phyloP scores from a whole-genome alignment of 331 rosid genomes.

The Rhamnella rubrinervis region DNA sequence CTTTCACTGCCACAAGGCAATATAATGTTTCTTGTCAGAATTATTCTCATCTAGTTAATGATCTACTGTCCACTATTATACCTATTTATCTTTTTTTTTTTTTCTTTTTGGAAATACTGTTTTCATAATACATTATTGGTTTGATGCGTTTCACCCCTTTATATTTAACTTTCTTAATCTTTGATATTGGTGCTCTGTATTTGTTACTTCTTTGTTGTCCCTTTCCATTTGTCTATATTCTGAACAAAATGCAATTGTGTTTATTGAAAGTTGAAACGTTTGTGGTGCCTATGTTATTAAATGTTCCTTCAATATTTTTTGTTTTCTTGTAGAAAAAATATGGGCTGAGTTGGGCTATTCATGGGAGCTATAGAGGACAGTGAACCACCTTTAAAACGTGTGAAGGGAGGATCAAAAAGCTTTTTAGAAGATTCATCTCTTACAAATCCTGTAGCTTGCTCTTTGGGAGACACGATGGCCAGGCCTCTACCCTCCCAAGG shows the following conservation, averaged over 20 bases:
- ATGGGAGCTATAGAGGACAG: constrained; percentile 17
- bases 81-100: too few species aligned
- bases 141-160: too few species aligned
- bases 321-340: constrained; percentile 2
- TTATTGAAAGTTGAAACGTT: background rate
- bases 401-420: background rate
- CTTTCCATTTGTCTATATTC: too few species aligned
- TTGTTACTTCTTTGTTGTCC: too few species aligned
- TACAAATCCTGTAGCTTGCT: constrained; percentile 1
- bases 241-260: too few species aligned
- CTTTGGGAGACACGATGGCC: constrained; percentile 14
- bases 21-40: background rate
- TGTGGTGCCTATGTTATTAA: background rate
- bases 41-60: too few species aligned
- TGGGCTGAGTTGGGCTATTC: constrained; percentile 15
- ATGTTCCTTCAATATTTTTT: background rate
- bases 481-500: constrained; percentile 13
- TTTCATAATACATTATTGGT: too few species aligned
- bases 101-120: too few species aligned
- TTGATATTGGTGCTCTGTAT: too few species aligned
- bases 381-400: constrained; percentile 11
- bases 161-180: too few species aligned
- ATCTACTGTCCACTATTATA: too few species aligned
- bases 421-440: background rate
- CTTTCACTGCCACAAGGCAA: background rate